Evolutionary conservation across 2,329 filamentous ascomycete genomes (phyloP), one percentile per base, ranked within the genome.

Genomic region (Cladophialophora psammophila): DNA sequence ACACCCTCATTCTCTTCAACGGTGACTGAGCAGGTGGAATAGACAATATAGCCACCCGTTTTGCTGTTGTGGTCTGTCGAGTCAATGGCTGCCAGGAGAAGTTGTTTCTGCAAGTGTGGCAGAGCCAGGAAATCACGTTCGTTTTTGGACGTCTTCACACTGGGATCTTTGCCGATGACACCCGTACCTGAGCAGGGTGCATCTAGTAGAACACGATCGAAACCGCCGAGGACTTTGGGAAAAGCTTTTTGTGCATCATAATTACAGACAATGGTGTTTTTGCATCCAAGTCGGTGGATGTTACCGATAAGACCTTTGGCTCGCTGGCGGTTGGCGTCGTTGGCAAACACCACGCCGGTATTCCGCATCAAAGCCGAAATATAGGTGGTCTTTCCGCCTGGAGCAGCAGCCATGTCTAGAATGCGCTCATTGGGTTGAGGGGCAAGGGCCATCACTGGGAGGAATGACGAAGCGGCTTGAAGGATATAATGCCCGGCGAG

Each of bases 301-400:
- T 99, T 97, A 82, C 95, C 95, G 72, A 99, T 98, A 62, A 99
- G 84, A 91, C 93, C 95, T 83, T 97, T 98, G 58, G 94, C 88
- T 87, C 95, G 91, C 67, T 89, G 84, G 80, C 97, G 97, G 84
- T 91, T 97, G 73, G 92, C 89, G 87, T 99, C 95, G 84, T 99
- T 99, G 77, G 95, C 94, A 76, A 99, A 93, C 72, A 99, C 90
- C 73, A 91, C 91, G 64, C 95, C 95, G 0, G 94, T 98, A 81
- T 99, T 99, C 81, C 93, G 94, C 93, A 97, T 97, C 76, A 98
- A 82, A 0, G 94, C 94, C n/a, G 94, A 92, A 78, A 97, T 91
- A 80, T 97, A 93, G 6, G 94, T 97, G 9, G 93, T 96, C 81
- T 98, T 98, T 80, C 94, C 94, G 82, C 94, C 94, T 67, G 94